phyloP scores from a whole-genome alignment of 352 stramenopile genomes.

The Phytophthora hibernalis region DNA sequence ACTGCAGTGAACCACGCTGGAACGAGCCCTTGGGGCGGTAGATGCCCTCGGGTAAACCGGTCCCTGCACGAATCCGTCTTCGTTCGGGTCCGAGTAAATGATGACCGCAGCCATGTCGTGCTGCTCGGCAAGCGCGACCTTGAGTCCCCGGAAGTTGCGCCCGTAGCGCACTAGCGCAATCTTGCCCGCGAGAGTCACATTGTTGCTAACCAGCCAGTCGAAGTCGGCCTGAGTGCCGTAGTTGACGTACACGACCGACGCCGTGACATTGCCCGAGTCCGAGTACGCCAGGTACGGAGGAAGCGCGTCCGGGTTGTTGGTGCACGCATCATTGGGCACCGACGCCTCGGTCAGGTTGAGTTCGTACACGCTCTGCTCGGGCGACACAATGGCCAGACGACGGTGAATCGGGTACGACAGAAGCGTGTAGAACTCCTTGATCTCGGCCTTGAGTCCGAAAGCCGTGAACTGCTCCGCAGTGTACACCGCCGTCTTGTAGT shows the following conservation, averaged over 20 bases:
- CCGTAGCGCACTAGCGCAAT: conserved; percentile 85
- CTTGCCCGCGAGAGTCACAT: conserved; percentile 66
- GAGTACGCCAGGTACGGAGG: conserved; percentile 85
- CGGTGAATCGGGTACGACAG: conserved; percentile 63
- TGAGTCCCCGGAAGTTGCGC: conserved; percentile 58
- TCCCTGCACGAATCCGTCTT: conserved; percentile 79
- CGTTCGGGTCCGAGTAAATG: conserved; percentile 88
- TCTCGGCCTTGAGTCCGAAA: conserved; percentile 43
- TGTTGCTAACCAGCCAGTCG: conserved; percentile 56
- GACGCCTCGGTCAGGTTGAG: conserved; percentile 59
- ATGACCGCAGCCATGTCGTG: conserved; percentile 74
- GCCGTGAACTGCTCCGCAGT: conserved; percentile 1
- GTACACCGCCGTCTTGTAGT: conserved; percentile 3
- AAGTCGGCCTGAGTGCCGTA: conserved; percentile 80
- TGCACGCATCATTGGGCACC: conserved; percentile 68
- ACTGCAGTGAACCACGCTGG: conserved; percentile 83
- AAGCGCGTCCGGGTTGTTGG: conserved; percentile 33
- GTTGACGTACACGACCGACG: conserved; percentile 84
- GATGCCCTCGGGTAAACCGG: conserved; percentile 77
- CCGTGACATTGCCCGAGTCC: conserved; percentile 67
- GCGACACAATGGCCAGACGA: conserved; percentile 44
- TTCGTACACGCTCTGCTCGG: conserved; percentile 27
- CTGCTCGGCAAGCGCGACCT: conserved; percentile 74
- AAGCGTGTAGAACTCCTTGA: conserved; percentile 64
- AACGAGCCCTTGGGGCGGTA: conserved; percentile 76